Evolutionary conservation across 83 land plant genomes (phyloP).

Genomic region (Picea engelmannii): DNA sequence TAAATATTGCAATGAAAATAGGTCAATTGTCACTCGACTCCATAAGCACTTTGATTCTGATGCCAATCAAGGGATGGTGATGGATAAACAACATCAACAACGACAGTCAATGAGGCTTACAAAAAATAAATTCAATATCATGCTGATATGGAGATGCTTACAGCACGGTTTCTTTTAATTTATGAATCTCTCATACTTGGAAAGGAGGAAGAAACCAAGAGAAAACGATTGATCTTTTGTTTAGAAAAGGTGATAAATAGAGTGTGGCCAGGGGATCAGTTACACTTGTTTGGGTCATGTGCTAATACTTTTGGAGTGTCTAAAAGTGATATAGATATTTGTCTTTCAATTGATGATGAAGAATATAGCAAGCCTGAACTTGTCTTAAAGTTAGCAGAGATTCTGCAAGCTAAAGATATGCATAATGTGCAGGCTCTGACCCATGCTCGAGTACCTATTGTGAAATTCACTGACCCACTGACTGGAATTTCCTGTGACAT

Average conservation of each 20-base stretch:
- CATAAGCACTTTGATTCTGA: neutral
- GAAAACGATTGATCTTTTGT: no score
- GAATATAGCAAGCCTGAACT: conserved; percentile 73
- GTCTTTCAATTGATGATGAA: conserved; percentile 71
- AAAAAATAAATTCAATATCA: conserved; percentile 55
- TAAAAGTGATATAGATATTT: conserved; percentile 96
- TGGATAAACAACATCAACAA: neutral
- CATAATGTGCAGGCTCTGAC: no score
- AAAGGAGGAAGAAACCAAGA: no score
- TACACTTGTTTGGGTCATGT: conserved; percentile 17
- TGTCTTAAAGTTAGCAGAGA: conserved; percentile 78
- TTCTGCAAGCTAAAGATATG: no score
- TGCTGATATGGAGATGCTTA: no score
- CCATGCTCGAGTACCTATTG: no score
- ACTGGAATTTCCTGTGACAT: no score
- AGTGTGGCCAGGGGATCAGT: no score
- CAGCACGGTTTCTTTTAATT: no score
- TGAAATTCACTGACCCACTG: no score
- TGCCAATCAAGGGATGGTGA: neutral
- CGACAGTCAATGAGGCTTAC: conserved; percentile 31
- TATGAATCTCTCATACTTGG: no score
- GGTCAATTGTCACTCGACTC: neutral
- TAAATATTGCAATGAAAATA: neutral
- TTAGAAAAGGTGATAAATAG: no score
- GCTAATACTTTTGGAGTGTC: conserved; percentile 88